Evolutionary conservation across 768 basidiomycete genomes (phyloP), one percentile per base, ranked within the genome.

Genomic region (Pleurotus platypus): DNA sequence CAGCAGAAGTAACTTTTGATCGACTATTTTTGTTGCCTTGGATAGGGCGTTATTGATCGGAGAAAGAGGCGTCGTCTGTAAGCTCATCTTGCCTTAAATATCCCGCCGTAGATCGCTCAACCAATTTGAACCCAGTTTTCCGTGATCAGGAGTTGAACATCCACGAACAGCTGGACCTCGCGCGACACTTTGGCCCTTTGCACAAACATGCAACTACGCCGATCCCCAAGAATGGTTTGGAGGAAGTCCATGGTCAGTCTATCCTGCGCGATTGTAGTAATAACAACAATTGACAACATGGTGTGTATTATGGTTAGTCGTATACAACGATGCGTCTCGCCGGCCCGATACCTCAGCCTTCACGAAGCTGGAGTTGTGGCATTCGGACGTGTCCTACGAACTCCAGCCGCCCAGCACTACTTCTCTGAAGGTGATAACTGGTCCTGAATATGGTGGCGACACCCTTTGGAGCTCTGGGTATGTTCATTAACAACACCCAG

Each of bases 171-270:
- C 78, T 90, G 8, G 83, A 86, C n/a, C 73, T 92, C 57, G 87
- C 79, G 5, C 82, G 83, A 13, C 73, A 92, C 64, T 90, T 79
- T 55, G 90, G 90, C 4, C 87, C 81, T 47, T 78, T 91, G 46
- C 90, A 94, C 69, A 89, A 86, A 66, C 90, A 94, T 64, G 87
- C 91, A 2, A 91, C 89, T 2, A 91, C 89, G 8, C 87, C 87
- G 0, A 77, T 92, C 48, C 88, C 92, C 1, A 80, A 82, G 64
- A 83, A 78, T 15, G 90, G 90, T 13, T 75, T 90, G 3, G 85
- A 90, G 63, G 86, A 89, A 72, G 87, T 89, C 4, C 89, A 91
- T 62, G 77, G 89, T 85, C 59, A 46, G 78, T 68, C 26, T 26
- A 12, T 42, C 38, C 8, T 45, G 20, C 11, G 42, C 15, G 12